Percentiles rank a stretch among this genome's conserved stretches.
These are phyloP conservation scores for Lactarius pseudohatsudake DNA, from an alignment of 768 basidiomycete species.

Conservation along the genomic window DNA sequence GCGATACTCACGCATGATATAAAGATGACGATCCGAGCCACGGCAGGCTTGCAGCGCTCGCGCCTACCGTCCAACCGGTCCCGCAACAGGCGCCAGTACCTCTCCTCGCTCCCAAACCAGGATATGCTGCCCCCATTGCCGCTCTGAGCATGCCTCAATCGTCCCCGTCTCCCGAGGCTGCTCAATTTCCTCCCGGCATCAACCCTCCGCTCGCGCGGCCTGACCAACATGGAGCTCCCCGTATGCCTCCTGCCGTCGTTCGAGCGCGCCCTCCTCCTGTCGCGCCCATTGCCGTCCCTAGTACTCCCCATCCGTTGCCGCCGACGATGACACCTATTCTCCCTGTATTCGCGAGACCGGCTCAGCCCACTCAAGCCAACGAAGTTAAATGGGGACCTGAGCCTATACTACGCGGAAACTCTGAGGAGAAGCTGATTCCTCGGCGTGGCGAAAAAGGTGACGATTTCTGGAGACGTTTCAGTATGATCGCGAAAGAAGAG, in stretches of 20 bases:
- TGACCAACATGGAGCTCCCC: slow-evolving; percentile 32
- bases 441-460: slow-evolving; percentile 72
- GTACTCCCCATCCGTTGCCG: slow-evolving; percentile 68
- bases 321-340: slow-evolving; percentile 78
- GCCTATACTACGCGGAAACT: slow-evolving; percentile 65
- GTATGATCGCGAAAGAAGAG: slow-evolving; percentile 76
- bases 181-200: slow-evolving; percentile 38
- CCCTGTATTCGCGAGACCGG: slow-evolving; percentile 72
- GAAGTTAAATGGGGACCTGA: slow-evolving; percentile 40
- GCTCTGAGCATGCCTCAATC: slow-evolving; percentile 60
- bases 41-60: slow-evolving; percentile 27
- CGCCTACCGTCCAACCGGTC: slow-evolving; percentile 10
- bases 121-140: slow-evolving; percentile 69
- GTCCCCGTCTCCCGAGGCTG: slow-evolving; percentile 36
- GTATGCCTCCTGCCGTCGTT: slow-evolving; percentile 28
- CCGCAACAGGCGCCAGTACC: slow-evolving; percentile 36
- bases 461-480: slow-evolving; percentile 86
- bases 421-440: slow-evolving; percentile 67
- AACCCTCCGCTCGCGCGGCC: slow-evolving; percentile 24
- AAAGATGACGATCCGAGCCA: slow-evolving; percentile 47
- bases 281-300: slow-evolving; percentile 43
- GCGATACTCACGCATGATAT: slow-evolving; percentile 44
- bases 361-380: slow-evolving; percentile 38
- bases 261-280: slow-evolving; percentile 36
- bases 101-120: slow-evolving; percentile 70